Conservation (phyloP, 202 grass and related monocot genomes). For the Schoenoplectus tabernaemontani region DNA sequence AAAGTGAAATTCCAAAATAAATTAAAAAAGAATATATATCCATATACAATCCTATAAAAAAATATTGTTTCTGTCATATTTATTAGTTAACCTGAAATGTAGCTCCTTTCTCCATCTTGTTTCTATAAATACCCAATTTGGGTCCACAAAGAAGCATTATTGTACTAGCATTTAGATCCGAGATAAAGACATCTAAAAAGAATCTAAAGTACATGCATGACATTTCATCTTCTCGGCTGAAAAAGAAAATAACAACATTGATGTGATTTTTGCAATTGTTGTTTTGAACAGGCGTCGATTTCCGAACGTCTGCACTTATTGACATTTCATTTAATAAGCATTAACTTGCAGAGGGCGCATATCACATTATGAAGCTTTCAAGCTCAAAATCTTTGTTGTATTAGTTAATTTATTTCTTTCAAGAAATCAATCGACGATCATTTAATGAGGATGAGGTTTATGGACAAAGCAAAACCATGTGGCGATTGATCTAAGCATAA, state of each 20-base stretch:
- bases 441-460: slow-evolving; percentile 9
- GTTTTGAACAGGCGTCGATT: not conserved
- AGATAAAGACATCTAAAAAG: not conserved
- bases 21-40: not conserved
- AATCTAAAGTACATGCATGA: not conserved
- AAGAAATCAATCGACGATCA: not conserved
- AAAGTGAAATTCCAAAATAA: too few relatives aligned
- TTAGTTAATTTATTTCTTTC: not conserved
- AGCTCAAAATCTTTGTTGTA: not conserved
- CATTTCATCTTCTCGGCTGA: not conserved
- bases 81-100: not conserved
- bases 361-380: not conserved
- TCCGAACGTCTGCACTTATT: not conserved
- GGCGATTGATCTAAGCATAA: slow-evolving; percentile 2
- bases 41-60: not conserved
- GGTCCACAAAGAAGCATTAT: slow-evolving; percentile 17
- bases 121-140: not conserved
- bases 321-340: not conserved
- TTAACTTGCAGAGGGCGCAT: not conserved
- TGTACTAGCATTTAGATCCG: slow-evolving; percentile 10
- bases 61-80: not conserved
- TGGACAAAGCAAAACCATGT: not conserved
- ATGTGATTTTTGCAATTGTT: not conserved
- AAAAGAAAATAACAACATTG: not conserved
- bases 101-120: not conserved